These are phyloP conservation scores for Nosema muscidifuracis DNA, from an alignment of 371 early-diverging fungal species.

Conservation along the genomic window DNA sequence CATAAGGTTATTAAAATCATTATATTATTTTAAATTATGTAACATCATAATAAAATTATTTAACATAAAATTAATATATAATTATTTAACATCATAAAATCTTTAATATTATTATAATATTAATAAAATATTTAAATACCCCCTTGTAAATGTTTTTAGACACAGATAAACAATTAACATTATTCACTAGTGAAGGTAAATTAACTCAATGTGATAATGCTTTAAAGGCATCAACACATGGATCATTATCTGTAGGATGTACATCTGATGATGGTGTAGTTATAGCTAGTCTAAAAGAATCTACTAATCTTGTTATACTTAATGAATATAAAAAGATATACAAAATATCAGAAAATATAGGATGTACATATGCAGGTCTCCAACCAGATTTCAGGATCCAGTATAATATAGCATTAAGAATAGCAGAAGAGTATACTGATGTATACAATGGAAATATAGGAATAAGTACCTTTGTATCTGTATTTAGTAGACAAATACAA, in stretches of 20 bases:
- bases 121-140: no score
- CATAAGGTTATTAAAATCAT: no score
- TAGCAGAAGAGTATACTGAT: constrained; percentile 60
- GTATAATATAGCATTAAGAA: constrained; percentile 43
- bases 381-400: constrained; percentile 61
- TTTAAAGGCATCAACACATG: constrained; percentile 57
- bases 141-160: constrained; percentile 57
- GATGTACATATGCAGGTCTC: constrained; percentile 59
- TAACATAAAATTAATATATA: no score
- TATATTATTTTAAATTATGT: no score
- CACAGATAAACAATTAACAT: constrained; percentile 54
- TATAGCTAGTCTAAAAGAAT: constrained; percentile 55
- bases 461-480: constrained; percentile 55
- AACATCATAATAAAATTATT: no score
- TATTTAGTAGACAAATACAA: constrained; percentile 55
- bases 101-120: no score
- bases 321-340: constrained; percentile 52
- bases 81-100: no score
- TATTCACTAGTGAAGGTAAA: constrained; percentile 61
- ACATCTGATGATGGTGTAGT: constrained; percentile 57
- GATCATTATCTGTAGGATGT: constrained; percentile 54
- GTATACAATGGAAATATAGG: constrained; percentile 54
- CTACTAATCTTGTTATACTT: constrained; percentile 48
- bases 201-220: constrained; percentile 63
- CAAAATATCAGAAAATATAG: constrained; percentile 57